A percentile compares a stretch with the other conserved stretches of the same genome.
Conservation (phyloP, 768 basidiomycete genomes). For the Amanita molliuscula region DNA sequence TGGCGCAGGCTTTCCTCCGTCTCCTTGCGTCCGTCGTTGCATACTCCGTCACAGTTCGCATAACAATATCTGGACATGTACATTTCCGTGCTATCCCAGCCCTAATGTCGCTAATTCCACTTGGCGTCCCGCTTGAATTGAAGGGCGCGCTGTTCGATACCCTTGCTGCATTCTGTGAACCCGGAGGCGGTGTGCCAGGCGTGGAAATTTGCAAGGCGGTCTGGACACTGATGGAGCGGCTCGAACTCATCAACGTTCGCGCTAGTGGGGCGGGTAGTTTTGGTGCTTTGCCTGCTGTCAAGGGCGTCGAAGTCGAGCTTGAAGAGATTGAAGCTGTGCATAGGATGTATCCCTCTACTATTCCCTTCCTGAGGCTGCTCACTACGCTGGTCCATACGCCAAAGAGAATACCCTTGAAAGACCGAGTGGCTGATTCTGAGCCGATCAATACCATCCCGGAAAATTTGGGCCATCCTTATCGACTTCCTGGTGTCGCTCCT, state of each 20-base stretch:
- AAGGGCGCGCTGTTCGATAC: constrained; percentile 81
- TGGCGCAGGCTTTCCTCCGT: constrained; percentile 74
- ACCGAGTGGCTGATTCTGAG: constrained; percentile 46
- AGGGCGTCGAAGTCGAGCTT: constrained; percentile 79
- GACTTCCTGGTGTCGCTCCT: constrained; percentile 70
- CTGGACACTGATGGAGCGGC: constrained; percentile 77
- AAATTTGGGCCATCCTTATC: constrained; percentile 67
- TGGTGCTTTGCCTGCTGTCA: constrained; percentile 43
- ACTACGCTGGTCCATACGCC: constrained; percentile 77
- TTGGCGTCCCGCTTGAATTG: constrained; percentile 80
- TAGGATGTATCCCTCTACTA: constrained; percentile 78
- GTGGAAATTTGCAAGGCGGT: constrained; percentile 76
- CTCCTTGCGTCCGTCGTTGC: constrained; percentile 69
- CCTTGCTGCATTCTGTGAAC: constrained; percentile 72
- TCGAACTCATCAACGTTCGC: constrained; percentile 76
- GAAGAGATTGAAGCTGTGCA: constrained; percentile 79
- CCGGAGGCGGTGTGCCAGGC: constrained; percentile 63
- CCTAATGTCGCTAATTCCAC: constrained; percentile 66
- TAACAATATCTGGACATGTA: constrained; percentile 64
- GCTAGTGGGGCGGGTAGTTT: constrained; percentile 26
- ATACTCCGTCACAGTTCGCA: constrained; percentile 67
- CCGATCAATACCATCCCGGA: constrained; percentile 73
- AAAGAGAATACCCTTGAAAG: constrained; percentile 55
- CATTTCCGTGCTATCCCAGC: constrained; percentile 79
- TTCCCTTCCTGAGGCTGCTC: constrained; percentile 79